phyloP scores from a whole-genome alignment of 2,329 filamentous ascomycete genomes.

The Colletotrichum plurivorum region DNA sequence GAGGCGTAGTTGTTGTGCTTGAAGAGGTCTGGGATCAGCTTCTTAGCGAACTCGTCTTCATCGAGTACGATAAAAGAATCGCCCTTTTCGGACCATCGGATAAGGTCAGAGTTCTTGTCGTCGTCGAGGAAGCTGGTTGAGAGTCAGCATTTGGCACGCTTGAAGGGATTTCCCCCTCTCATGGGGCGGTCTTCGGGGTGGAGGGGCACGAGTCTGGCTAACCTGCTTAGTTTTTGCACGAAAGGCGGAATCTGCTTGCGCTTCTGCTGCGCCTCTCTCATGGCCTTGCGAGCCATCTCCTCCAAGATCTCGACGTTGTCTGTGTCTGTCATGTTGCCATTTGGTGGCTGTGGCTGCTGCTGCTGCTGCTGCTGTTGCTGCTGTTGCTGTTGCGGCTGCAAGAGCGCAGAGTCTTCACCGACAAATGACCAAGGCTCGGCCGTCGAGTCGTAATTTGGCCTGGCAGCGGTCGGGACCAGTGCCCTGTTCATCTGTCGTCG shows the following conservation, averaged over 20 bases:
- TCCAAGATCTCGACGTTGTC: slow-evolving; percentile 86
- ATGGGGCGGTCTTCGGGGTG: background rate
- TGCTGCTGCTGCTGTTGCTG: slow-evolving; percentile 53
- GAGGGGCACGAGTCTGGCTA: slow-evolving; percentile 49
- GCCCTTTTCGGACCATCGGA: slow-evolving; percentile 96
- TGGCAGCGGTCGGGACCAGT: slow-evolving; percentile 60
- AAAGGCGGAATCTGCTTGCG: slow-evolving; percentile 97
- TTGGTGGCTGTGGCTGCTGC: slow-evolving; percentile 48
- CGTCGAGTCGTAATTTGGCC: slow-evolving; percentile 54
- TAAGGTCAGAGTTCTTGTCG: slow-evolving; percentile 92
- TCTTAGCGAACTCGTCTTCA: slow-evolving; percentile 98
- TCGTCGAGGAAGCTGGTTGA: slow-evolving; percentile 87
- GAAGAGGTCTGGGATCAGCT: slow-evolving; percentile 96
- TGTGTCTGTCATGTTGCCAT: slow-evolving; percentile 61
- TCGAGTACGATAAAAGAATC: slow-evolving; percentile 97
- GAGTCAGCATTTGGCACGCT: slow-evolving; percentile 41
- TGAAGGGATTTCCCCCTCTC: background rate
- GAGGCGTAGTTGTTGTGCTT: slow-evolving; percentile 99
- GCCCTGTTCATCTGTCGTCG: slow-evolving; percentile 66
- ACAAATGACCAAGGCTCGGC: slow-evolving; percentile 60
- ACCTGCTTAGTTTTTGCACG: slow-evolving; percentile 98
- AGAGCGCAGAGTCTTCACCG: slow-evolving; percentile 57
- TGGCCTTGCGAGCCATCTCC: slow-evolving; percentile 83
- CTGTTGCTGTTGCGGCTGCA: slow-evolving; percentile 51
- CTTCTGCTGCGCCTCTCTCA: slow-evolving; percentile 89